Evolutionary conservation across 1,284 basidiomycete species (phyloP).

Genomic region (Termitomyces sp.): DNA sequence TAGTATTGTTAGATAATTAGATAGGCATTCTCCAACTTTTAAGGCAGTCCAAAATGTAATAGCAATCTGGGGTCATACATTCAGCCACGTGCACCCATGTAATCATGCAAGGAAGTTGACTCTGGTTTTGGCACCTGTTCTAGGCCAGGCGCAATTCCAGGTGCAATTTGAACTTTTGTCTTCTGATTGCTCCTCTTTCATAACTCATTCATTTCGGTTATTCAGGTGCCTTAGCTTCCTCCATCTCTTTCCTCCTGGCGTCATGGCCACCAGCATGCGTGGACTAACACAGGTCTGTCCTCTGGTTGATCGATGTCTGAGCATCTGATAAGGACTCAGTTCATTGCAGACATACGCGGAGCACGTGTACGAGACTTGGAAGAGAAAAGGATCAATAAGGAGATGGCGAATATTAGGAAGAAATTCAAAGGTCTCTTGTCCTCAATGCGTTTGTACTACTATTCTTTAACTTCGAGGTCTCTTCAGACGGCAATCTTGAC

Average conservation of each 20-base stretch:
- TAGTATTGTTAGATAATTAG: background rate
- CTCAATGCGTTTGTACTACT: background rate
- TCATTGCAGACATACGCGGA: slow-evolving; percentile 97
- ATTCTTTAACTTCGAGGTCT: slow-evolving; percentile 3
- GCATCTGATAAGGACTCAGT: slow-evolving; percentile 44
- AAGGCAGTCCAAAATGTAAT: background rate
- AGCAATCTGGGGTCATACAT: too few species aligned
- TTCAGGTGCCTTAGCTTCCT: background rate
- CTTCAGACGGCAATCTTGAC: slow-evolving; percentile 88
- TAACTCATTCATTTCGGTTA: background rate
- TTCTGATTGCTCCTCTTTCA: background rate
- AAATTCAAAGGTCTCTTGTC: slow-evolving; percentile 83
- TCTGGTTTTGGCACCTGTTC: background rate
- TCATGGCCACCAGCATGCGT: slow-evolving; percentile 51
- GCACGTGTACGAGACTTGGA: slow-evolving; percentile 85
- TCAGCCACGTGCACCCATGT: background rate
- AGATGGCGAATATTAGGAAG: slow-evolving; percentile 99
- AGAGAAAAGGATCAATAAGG: slow-evolving; percentile 98
- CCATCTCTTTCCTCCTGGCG: background rate
- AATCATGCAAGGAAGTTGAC: background rate
- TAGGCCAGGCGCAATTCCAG: background rate
- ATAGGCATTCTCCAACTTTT: background rate
- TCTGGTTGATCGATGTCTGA: slow-evolving; percentile 1
- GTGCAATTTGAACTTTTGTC: background rate
- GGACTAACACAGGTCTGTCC: slow-evolving; percentile 79